Conservation (phyloP, 1,284 basidiomycete genomes). For the Apiotrichum porosum region DNA sequence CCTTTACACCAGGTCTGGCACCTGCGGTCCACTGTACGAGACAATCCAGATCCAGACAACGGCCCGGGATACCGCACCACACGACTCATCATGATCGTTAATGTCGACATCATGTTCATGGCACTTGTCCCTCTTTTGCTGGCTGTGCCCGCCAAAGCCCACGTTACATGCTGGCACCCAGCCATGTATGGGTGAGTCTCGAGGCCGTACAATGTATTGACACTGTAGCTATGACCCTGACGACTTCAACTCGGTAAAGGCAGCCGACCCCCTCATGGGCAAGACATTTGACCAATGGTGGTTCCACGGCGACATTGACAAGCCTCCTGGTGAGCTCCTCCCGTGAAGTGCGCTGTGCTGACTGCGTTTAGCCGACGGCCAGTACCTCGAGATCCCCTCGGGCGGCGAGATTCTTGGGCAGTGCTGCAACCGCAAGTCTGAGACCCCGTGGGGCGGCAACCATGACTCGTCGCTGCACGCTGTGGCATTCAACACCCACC, state of each 20-base stretch:
- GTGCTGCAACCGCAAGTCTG: constrained; percentile 36
- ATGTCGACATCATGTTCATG: not conserved
- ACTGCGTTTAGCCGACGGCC: constrained; percentile 15
- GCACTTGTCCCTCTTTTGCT: too few relatives aligned
- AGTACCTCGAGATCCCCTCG: constrained; percentile 38
- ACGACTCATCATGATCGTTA: not conserved
- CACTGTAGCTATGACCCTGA: not conserved
- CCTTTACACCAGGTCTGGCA: too few relatives aligned
- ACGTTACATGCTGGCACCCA: too few relatives aligned
- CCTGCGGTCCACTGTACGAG: too few relatives aligned
- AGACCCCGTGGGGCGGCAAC: constrained; percentile 21
- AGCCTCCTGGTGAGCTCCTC: too few relatives aligned
- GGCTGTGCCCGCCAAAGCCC: not conserved
- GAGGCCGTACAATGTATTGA: too few relatives aligned
- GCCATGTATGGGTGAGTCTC: too few relatives aligned
- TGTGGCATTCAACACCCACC: not conserved
- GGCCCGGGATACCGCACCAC: too few relatives aligned
- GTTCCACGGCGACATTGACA: constrained; percentile 47
- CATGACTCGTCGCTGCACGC: not conserved
- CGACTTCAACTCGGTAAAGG: not conserved
- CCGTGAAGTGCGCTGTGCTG: constrained; percentile 3
- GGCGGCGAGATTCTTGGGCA: constrained; percentile 36
- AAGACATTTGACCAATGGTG: not conserved
- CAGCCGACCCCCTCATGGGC: not conserved
- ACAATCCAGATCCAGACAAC: too few relatives aligned